These are phyloP conservation scores for Populus euphratica DNA, from an alignment of 345 rosid genomes.

Conservation along the genomic window DNA sequence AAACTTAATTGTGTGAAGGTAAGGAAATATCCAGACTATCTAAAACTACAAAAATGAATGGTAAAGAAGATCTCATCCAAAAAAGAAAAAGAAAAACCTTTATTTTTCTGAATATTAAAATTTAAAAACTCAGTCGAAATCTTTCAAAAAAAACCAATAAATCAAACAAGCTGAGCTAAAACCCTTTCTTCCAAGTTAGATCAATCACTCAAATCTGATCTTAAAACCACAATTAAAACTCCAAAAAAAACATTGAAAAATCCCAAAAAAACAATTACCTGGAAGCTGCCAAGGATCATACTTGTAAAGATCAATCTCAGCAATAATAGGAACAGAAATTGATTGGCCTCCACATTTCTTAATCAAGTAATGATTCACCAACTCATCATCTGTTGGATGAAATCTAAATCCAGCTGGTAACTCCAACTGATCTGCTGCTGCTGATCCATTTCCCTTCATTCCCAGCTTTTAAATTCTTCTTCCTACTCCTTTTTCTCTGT, in stretches of 20 bases:
- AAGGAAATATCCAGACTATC: background rate
- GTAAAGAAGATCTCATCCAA: background rate
- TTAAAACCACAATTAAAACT: background rate
- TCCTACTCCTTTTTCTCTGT: background rate
- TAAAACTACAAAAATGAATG: background rate
- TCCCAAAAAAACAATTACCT: slow-evolving; percentile 34
- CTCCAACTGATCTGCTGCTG: slow-evolving; percentile 39
- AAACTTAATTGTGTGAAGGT: background rate
- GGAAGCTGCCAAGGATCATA: slow-evolving; percentile 93
- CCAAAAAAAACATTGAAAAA: background rate
- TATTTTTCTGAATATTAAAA: too few species aligned
- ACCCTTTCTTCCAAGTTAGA: background rate
- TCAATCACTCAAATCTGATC: background rate
- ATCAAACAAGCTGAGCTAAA: background rate
- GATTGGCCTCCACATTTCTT: slow-evolving; percentile 59
- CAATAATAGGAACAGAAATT: slow-evolving; percentile 62
- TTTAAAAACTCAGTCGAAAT: background rate
- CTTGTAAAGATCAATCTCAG: slow-evolving; percentile 84
- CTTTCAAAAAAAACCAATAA: background rate
- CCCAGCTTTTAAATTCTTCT: background rate
- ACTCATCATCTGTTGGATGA: slow-evolving; percentile 91
- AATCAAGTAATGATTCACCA: slow-evolving; percentile 68
- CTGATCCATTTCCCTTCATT: slow-evolving; percentile 34
- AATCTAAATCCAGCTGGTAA: slow-evolving; percentile 92
- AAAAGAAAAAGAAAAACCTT: background rate